Base-by-base conservation (phyloP, 495 filamentous ascomycete genomes). In the Daldinia bambusicola region DNA sequence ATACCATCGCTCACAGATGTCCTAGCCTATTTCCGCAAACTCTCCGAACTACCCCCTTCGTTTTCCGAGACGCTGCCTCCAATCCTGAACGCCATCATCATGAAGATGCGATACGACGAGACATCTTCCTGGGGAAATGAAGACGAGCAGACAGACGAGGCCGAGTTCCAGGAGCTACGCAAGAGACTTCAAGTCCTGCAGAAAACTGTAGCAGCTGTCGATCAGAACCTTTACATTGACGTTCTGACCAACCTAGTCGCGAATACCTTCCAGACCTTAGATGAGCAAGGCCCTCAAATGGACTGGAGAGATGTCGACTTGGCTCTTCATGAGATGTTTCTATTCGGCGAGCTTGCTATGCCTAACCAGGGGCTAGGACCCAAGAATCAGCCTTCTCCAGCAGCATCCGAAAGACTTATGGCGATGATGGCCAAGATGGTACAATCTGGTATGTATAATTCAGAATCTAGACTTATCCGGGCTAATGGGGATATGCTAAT, bases 231-330 rank as follows among this genome's bases (percentile, higher is more conserved):
- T 37, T 98, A 94, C 75, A 89, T 97, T 43, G 89, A 94, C 14
- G 90, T 90, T n/a, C 80, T 99, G 61, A 92, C 88, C 53, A 90
- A 90, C 59, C 85, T 98, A 50, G 93, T 98, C 5, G 89, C 85
- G 22, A 90, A 86, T 38, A 96, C 92, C 9, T 97, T 98, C 79
- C 85, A 90, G 55, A 90, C 86, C 26, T 83, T 96, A 55, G 87
- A 90, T 51, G 85, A 89, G 40, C 86, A 87, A 67, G 89, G 89
- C 5, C 85, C 86, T 13, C 88, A 90, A 60, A 85, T 96, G 76
- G 93, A 97, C 78, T 98, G 95, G 95, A 88, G 95, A 69, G 96
- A 98, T 76, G 82, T 99, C 37, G 96, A 99, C 79, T 85, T 98
- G 40, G 94, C 96, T n/a, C 81, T 99, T 63, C 89, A 98, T 71